Percentiles rank a stretch among this genome's conserved stretches.
Evolutionary conservation across 257 asterid genomes (phyloP).

Genomic region (Nicotiana knightiana): DNA sequence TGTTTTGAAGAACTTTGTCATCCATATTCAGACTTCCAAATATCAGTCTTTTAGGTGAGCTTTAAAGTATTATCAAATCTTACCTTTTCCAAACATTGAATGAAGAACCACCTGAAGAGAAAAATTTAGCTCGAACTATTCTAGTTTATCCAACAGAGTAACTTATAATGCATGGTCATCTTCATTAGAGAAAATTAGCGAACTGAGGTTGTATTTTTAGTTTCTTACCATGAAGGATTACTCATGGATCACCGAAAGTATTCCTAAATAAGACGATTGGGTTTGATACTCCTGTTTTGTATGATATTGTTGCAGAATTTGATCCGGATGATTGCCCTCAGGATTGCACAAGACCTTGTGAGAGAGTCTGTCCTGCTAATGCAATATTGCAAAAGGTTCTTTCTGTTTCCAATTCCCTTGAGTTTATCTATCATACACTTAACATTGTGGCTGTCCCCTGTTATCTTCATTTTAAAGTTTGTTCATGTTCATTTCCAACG

Average conservation of each 20-base stretch:
- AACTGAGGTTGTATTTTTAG: background rate
- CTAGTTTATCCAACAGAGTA: background rate
- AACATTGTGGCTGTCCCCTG: background rate
- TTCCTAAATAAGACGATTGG: background rate
- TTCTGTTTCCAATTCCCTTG: background rate
- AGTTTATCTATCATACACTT: background rate
- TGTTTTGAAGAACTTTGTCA: background rate
- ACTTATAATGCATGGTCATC: background rate
- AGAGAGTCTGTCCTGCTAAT: conserved; percentile 80
- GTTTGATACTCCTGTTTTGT: background rate
- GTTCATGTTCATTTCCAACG: background rate
- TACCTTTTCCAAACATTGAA: background rate
- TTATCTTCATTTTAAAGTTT: background rate
- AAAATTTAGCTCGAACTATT: background rate
- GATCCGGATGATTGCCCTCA: conserved; percentile 76
- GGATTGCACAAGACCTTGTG: conserved; percentile 87
- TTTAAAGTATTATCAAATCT: background rate
- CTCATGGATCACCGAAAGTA: background rate
- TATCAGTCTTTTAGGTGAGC: background rate
- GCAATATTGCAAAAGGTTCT: conserved; percentile 68
- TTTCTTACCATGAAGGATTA: background rate
- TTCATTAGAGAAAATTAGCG: background rate
- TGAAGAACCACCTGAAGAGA: background rate
- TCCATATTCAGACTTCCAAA: background rate
- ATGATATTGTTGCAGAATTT: conserved; percentile 43